Percentiles rank a stretch among this genome's conserved stretches.
phyloP scores from a whole-genome alignment of 129 eudicot species.

The Flaveria ramosissima region DNA sequence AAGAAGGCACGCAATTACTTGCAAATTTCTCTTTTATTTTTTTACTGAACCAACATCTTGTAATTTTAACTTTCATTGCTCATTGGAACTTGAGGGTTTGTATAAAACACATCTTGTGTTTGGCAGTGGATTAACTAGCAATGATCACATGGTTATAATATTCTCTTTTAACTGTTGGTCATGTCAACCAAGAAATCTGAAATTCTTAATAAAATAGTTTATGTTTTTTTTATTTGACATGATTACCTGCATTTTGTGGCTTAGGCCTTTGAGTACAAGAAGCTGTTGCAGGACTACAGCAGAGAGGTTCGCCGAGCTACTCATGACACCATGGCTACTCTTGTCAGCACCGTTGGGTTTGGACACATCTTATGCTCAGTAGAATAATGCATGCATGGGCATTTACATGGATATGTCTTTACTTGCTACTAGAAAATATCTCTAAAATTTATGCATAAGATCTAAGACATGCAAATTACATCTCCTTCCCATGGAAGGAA shows the following conservation, averaged over 20 bases:
- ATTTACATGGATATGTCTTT: neutral
- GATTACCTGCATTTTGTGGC: conserved; percentile 31
- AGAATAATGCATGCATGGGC: conserved; percentile 2
- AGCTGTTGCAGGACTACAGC: conserved; percentile 84
- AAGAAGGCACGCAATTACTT: neutral
- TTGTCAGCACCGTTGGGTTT: conserved; percentile 74
- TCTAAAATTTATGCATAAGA: conserved; percentile 16
- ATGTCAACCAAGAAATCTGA: neutral
- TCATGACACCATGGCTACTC: conserved; percentile 84
- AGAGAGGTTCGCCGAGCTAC: conserved; percentile 94
- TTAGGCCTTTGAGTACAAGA: conserved; percentile 94
- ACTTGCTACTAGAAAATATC: neutral
- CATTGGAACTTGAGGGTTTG: neutral
- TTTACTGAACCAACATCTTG: neutral
- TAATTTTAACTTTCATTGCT: neutral
- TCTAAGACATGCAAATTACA: neutral
- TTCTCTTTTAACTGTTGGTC: neutral
- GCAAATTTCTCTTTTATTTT: neutral
- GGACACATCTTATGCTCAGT: conserved; percentile 35
- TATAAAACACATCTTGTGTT: neutral
- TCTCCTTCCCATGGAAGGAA: conserved; percentile 2
- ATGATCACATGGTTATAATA: neutral
- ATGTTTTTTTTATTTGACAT: conserved; percentile 1
- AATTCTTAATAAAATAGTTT: neutral
- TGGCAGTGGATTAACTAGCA: neutral